Conservation (phyloP, 2,329 filamentous ascomycete species). For the Colletotrichum tropicicola region DNA sequence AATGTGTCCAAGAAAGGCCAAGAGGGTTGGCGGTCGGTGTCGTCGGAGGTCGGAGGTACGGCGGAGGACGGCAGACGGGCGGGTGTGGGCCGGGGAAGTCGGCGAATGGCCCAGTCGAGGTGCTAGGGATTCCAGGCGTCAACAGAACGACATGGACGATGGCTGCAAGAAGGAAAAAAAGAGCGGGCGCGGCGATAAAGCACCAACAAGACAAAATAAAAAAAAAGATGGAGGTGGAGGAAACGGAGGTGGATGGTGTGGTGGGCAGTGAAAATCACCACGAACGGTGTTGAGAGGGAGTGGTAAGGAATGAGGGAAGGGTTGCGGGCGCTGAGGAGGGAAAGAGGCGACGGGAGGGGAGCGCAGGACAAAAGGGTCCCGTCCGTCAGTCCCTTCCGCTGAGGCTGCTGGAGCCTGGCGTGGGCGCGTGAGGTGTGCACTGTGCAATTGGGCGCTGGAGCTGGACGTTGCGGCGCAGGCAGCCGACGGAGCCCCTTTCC, state of each 20-base stretch:
- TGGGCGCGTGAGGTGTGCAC: too few species aligned
- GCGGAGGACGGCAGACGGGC: slow-evolving; percentile 26
- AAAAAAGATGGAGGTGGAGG: not conserved
- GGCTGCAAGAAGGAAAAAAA: not conserved
- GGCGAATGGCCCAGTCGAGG: not conserved
- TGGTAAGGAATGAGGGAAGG: not conserved
- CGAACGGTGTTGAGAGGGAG: slow-evolving; percentile 4
- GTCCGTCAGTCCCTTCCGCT: too few species aligned
- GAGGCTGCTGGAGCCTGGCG: too few species aligned
- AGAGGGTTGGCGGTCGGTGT: slow-evolving; percentile 8
- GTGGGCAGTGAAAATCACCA: not conserved
- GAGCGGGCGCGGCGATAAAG: not conserved
- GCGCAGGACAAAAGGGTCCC: not conserved
- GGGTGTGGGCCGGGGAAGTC: slow-evolving; percentile 9
- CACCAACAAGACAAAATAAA: not conserved
- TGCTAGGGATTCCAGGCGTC: not conserved
- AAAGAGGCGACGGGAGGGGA: not conserved
- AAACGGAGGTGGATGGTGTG: not conserved
- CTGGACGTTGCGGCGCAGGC: too few species aligned
- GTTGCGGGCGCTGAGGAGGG: too few species aligned
- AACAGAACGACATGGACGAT: not conserved
- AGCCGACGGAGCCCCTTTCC: too few species aligned
- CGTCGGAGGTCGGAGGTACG: slow-evolving; percentile 27
- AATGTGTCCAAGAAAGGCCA: slow-evolving; percentile 15
- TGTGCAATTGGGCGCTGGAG: too few species aligned